Evolutionary conservation across 2,329 filamentous ascomycete genomes (phyloP), one percentile per base, ranked within the genome.

Genomic region (Botryosphaeria agaves): DNA sequence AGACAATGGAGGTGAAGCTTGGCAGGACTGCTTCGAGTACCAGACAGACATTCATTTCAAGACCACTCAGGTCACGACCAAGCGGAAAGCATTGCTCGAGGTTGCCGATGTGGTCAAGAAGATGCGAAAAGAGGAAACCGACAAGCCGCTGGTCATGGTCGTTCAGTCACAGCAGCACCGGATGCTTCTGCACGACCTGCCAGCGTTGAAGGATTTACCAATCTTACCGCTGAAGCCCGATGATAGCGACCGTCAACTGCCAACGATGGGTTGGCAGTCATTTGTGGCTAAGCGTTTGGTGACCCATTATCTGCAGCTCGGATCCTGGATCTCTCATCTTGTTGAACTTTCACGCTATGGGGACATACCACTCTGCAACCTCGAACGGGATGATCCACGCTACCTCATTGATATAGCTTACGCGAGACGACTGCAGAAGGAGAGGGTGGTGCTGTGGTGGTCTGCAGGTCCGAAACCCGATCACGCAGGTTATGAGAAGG

Each of bases 361-460:
- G 16, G 83, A 95, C 49, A 73, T 98, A 4, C 89, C 89, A 1
- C 64, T 99, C 5, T 95, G 89, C 55, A 98, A 99, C 44, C 60
- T 99, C 18, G 89, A 95, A 51, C 76, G 76, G 26, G 89, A 95
- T 41, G 89, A 98, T 44, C 87, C 89, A 17, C 73, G 83, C 3
- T 95, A 89, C 57, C 59, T 98, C 32, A 98, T 99, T 42, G 89
- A 99, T 48, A 72, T 99, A 32, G 81, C 87, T 1, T 99, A 95
- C 49, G 89, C 89, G 0, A 68, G 91, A 33, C 71, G 85, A 12
- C 60, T 99, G 30, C 83, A 93, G 46, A 77, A 80, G 40, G 93
- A 87, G 47, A 84, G 85, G 34, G 82, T 98, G 1, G 80, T 98
- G 5, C 62, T 99, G 5, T 99, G 89, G 89, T 99, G 89, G 89